phyloP scores from a whole-genome alignment of 2,329 filamentous ascomycete genomes.

The Nemania bipapillata region DNA sequence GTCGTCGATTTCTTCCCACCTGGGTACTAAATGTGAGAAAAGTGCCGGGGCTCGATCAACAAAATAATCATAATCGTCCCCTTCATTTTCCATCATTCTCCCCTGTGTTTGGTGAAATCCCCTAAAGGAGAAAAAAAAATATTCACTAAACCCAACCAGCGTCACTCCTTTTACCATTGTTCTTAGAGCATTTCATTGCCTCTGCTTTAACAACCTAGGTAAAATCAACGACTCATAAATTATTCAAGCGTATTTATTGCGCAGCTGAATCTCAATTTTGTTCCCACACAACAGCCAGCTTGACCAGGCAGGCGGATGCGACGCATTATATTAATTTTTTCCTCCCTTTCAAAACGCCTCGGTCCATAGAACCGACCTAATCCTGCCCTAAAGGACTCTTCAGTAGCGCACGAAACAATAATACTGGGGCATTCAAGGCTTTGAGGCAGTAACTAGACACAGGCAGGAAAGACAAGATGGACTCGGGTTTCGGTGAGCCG shows the following conservation, averaged over 20 bases:
- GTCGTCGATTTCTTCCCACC: constrained; percentile 23
- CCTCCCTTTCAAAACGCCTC: constrained; percentile 4
- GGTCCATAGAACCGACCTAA: constrained; percentile 4
- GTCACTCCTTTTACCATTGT: constrained; percentile 10
- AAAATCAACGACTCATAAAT: background rate
- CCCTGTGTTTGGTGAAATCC: constrained; percentile 19
- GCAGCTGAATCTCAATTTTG: background rate
- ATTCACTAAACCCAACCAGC: background rate
- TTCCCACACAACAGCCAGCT: constrained; percentile 6
- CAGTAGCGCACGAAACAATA: constrained; percentile 25
- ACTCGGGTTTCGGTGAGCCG: constrained; percentile 29
- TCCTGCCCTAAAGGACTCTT: constrained; percentile 1
- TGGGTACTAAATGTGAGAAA: constrained; percentile 19
- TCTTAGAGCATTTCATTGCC: background rate
- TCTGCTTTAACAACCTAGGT: background rate
- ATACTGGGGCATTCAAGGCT: constrained; percentile 19
- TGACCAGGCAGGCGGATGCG: constrained; percentile 19
- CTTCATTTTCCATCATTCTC: constrained; percentile 21
- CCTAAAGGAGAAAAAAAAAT: constrained; percentile 20
- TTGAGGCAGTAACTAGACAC: constrained; percentile 17
- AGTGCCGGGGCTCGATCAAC: constrained; percentile 29
- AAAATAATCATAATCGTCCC: constrained; percentile 30
- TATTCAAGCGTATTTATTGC: background rate
- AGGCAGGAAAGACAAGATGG: constrained; percentile 33
- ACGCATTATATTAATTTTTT: constrained; percentile 21